Base-by-base conservation (phyloP, 768 basidiomycete species). In the Hericium alpestre region DNA sequence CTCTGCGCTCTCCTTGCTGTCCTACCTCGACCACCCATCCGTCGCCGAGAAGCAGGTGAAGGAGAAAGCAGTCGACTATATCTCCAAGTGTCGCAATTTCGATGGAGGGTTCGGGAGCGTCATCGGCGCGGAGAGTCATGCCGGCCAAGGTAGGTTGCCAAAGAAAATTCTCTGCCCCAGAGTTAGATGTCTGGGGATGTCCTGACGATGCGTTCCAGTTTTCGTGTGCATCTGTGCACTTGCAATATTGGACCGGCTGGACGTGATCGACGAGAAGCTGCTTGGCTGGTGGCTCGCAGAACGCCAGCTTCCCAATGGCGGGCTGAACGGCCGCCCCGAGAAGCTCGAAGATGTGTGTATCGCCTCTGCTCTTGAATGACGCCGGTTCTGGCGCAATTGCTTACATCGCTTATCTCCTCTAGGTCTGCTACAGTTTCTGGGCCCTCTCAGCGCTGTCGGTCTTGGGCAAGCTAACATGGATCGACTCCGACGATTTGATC, bases 361-460 rank as follows among this genome's bases (percentile, higher is more conserved):
- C 13, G 15, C 52, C 15, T 43, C 51, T 23, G 47, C 54, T 39
- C 16, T n/a, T 46, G 32, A 32, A 1, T 32, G 4, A 9, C 6
- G 18, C 55, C n/a, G 32, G 15, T 20, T 25, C 25, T 40, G 23
- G 25, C 18, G 5, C 27, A 49, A 32, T 8, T 18, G 40, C 27
- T 53, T 2, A 57, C 32, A 23, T 7, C 15, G 25, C 18, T 46
- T 25, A 52, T n/a, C 16, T 18, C 20, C 18, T n/a, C 5, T 59
- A 95, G 93, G 91, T 97, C 16, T 99, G 96, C 73, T 99, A 99
- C 70, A 92, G 90, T 64, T 93, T 92, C 72, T 99, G 93, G 93
- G 91, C 93, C 4, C 78, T 98, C 4, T 94, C 96, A 1, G 75
- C 90, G 0, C 70, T 98, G 54, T 82, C 92, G 23, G 94, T 97